phyloP scores from a whole-genome alignment of 2,329 filamentous ascomycete species.

The Alternaria infectoria region DNA sequence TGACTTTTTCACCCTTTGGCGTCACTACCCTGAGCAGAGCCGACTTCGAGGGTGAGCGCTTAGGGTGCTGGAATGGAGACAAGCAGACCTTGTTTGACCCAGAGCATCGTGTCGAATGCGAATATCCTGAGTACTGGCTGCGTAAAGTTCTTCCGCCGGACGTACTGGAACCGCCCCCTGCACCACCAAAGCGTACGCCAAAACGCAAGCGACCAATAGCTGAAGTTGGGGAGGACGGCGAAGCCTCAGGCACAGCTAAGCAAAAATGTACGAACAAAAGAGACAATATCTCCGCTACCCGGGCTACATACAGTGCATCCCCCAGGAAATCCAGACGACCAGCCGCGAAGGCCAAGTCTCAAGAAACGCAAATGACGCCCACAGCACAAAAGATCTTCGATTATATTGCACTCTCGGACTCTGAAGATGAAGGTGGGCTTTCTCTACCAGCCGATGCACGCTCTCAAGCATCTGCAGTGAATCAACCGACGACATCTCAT shows the following conservation, averaged over 20 bases:
- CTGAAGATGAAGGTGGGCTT: slow-evolving; percentile 7
- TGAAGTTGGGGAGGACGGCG: neutral
- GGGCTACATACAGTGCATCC: neutral
- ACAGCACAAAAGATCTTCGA: neutral
- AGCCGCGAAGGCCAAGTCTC: neutral
- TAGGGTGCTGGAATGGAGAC: slow-evolving; percentile 28
- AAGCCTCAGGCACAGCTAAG: neutral
- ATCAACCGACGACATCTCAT: neutral
- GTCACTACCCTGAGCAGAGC: slow-evolving; percentile 37
- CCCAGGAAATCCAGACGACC: neutral
- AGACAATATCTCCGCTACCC: neutral
- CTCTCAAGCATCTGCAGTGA: neutral
- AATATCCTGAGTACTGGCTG: slow-evolving; percentile 45
- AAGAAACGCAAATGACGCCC: neutral
- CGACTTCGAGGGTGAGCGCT: slow-evolving; percentile 38
- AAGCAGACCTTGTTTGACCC: slow-evolving; percentile 37
- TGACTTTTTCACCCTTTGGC: slow-evolving; percentile 46
- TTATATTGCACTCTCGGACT: slow-evolving; percentile 16
- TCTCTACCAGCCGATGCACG: neutral
- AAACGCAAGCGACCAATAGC: slow-evolving; percentile 21
- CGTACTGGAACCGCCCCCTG: slow-evolving; percentile 22
- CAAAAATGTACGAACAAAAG: slow-evolving; percentile 1
- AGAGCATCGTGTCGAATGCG: slow-evolving; percentile 41
- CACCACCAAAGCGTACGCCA: slow-evolving; percentile 9
- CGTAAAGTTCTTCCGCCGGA: slow-evolving; percentile 35